Base-by-base conservation (phyloP, 176 grass and related monocot species). In the Tillandsia fasciculata region DNA sequence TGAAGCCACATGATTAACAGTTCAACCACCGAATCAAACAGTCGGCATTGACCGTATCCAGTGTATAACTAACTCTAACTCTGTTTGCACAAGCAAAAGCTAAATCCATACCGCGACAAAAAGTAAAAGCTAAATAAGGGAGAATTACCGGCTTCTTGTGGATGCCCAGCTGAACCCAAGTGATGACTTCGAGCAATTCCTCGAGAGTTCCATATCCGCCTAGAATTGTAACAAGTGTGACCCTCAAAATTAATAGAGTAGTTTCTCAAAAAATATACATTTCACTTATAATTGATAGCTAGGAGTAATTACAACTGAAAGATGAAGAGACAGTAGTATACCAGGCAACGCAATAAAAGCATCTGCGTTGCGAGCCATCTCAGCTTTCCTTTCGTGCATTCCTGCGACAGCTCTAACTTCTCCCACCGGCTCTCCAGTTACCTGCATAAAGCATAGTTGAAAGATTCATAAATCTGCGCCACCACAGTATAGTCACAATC, bases 301-400 rank as follows among this genome's bases (percentile, higher is more conserved):
- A 18, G 3, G 18, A 18, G 3, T 18, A 9, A 61, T 14, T 17
- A 59, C n/a, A 20, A 6, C 17, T 61, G 23, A 61, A 61, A 61
- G 22, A 61, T 59, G 3, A 20, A 20, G 8, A 10, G 7, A 61
- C 2, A n/a, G 10, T 51, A 29, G 11, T 53, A 49, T 90, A 96
- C 93, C 93, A 49, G 93, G 93, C 56, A 96, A 74, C 12, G 93
- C 93, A 68, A 96, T 96, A 79, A 96, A 96, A 48, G 93, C 93
- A 79, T 96, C 93, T 10, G 93, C 86, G 42, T 78, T 79, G 52
- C 89, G 88, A 49, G 86, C 88, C 86, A 92, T 96, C 52, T 89
- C 93, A 0, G 93, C 93, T 70, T 96, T 96, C 58, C 88, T 92
- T 72, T 96, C 93, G n/a, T 96, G 93, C 93, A 92, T 89, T 66